phyloP scores from a whole-genome alignment of 257 asterid species.

The Lavandula angustifolia region DNA sequence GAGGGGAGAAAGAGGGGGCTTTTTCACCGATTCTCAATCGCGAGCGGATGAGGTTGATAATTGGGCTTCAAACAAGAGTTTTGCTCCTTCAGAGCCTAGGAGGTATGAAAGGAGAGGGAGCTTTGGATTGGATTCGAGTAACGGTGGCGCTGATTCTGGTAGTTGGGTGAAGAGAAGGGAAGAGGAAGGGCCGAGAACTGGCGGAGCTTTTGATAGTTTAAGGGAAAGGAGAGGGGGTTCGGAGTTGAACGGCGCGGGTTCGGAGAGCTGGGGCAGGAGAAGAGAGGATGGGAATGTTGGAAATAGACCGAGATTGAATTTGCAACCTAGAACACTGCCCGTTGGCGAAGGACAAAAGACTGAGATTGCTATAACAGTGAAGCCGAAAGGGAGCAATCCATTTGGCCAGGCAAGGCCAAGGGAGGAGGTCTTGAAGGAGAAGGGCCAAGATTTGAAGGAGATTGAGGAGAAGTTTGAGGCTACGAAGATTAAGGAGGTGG shows the following conservation, averaged over 20 bases:
- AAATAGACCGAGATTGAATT: constrained; percentile 69
- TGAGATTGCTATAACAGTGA: constrained; percentile 33
- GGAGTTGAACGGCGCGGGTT: constrained; percentile 47
- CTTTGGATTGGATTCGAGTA: constrained; percentile 60
- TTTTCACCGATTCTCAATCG: constrained; percentile 80
- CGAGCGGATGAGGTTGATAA: constrained; percentile 85
- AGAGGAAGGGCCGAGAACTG: constrained; percentile 57
- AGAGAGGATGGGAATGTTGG: constrained; percentile 57
- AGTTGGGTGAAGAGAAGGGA: constrained; percentile 77
- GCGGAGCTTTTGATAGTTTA: constrained; percentile 79
- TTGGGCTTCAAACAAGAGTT: constrained; percentile 77
- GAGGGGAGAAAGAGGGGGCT: constrained; percentile 74
- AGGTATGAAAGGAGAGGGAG: constrained; percentile 63
- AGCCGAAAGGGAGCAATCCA: constrained; percentile 72
- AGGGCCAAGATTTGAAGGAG: constrained; percentile 92
- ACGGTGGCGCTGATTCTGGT: constrained; percentile 66
- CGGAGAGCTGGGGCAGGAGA: constrained; percentile 70
- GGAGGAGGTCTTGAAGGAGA: constrained; percentile 94
- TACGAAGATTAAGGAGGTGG: constrained; percentile 54
- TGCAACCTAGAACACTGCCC: constrained; percentile 61
- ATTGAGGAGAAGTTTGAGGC: constrained; percentile 76
- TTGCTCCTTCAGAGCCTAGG: constrained; percentile 67
- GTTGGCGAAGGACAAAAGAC: constrained; percentile 44
- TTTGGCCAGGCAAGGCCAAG: constrained; percentile 96
- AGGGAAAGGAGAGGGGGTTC: constrained; percentile 67